Evolutionary conservation across 768 basidiomycete species (phyloP).

Genomic region (Basidioascus undulatus): DNA sequence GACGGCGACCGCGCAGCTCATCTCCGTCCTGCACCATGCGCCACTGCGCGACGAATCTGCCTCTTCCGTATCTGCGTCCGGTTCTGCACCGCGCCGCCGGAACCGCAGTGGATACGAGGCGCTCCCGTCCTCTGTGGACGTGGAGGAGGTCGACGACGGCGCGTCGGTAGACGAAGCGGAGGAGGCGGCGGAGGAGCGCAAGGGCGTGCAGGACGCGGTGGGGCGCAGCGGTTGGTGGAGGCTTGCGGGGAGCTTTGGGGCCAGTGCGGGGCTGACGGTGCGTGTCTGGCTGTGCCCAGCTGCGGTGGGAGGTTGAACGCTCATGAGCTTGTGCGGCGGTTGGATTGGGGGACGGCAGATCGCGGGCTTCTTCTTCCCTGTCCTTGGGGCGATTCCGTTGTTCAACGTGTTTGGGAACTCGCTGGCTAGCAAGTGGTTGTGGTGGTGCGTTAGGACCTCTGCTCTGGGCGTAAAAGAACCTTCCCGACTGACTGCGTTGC

Average conservation of each 20-base stretch:
- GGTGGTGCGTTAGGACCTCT: constrained; percentile 27
- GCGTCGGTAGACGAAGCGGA: constrained; percentile 11
- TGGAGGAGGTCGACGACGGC: constrained; percentile 17
- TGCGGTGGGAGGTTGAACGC: background rate
- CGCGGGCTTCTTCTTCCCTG: constrained; percentile 66
- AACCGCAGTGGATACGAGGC: constrained; percentile 30
- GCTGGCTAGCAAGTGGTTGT: constrained; percentile 68
- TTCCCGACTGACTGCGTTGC: background rate
- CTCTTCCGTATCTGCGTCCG: background rate
- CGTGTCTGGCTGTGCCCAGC: constrained; percentile 15
- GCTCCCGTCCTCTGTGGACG: constrained; percentile 9
- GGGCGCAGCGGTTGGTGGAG: constrained; percentile 51
- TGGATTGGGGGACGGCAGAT: constrained; percentile 28
- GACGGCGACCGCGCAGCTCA: constrained; percentile 84
- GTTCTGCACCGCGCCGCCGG: background rate
- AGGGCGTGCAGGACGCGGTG: constrained; percentile 27
- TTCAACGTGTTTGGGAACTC: constrained; percentile 41
- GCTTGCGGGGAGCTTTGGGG: constrained; percentile 51
- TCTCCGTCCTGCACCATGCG: constrained; percentile 61
- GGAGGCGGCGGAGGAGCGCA: constrained; percentile 19
- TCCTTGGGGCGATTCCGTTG: constrained; percentile 61
- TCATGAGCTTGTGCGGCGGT: background rate
- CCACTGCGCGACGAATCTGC: constrained; percentile 31
- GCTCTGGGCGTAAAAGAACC: background rate
- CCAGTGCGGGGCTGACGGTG: constrained; percentile 54